These are phyloP conservation scores for Serendipita sp. DNA, from an alignment of 768 basidiomycete genomes.

Conservation along the genomic window DNA sequence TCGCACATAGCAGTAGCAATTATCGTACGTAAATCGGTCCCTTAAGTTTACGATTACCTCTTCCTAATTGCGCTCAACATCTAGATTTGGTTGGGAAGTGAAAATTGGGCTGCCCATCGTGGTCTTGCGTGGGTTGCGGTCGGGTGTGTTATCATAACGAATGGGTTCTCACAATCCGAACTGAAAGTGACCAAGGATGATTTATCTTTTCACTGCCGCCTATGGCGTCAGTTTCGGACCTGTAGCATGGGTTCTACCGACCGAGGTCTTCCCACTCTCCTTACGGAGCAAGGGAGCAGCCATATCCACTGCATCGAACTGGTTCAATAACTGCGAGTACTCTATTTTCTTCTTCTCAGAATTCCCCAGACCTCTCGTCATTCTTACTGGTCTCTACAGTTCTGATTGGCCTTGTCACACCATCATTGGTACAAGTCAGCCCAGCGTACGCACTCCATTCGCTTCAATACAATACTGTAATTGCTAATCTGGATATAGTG, in stretches of 20 bases:
- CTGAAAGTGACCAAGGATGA: conserved; percentile 26
- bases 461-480: background rate
- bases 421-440: conserved; percentile 45
- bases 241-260: conserved; percentile 70
- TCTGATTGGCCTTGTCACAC: conserved; percentile 59
- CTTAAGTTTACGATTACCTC: background rate
- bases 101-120: conserved; percentile 43
- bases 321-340: conserved; percentile 61
- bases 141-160: conserved; percentile 25
- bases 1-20: conserved; percentile 52
- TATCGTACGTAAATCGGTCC: conserved; percentile 28
- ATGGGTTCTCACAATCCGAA: background rate
- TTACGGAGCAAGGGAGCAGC: conserved; percentile 72
- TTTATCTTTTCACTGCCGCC: conserved; percentile 61
- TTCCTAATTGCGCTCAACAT: background rate
- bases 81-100: conserved; percentile 14
- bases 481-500: conserved; percentile 22
- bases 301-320: conserved; percentile 71
- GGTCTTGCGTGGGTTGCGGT: conserved; percentile 56
- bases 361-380: background rate
- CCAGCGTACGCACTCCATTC: conserved; percentile 29
- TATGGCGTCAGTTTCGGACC: conserved; percentile 70
- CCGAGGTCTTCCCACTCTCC: conserved; percentile 68
- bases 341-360: background rate
- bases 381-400: conserved; percentile 35